These are phyloP conservation scores for Fusarium equiseti DNA, from an alignment of 2,329 filamentous ascomycete species.

Conservation along the genomic window DNA sequence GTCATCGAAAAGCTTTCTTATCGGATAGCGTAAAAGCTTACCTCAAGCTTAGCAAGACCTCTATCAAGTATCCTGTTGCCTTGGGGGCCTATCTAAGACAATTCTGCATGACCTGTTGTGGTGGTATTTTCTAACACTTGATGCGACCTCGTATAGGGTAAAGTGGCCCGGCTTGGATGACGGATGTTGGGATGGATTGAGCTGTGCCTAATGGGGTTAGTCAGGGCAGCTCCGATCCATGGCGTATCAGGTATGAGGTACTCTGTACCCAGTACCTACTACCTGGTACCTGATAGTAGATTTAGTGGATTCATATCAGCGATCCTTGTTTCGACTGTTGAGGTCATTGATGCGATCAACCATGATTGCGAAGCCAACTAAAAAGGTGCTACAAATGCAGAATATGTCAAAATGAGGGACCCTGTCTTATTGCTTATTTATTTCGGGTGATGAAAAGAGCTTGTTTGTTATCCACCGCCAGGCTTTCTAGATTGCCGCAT, in stretches of 20 bases:
- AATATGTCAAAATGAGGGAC: not conserved
- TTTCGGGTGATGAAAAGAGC: conserved; percentile 14
- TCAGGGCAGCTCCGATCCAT: not conserved
- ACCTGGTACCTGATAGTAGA: too few relatives aligned
- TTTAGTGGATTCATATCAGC: conserved; percentile 15
- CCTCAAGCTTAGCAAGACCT: not conserved
- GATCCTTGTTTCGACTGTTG: conserved; percentile 38
- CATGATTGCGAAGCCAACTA: not conserved
- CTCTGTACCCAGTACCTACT: not conserved
- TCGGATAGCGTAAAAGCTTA: not conserved
- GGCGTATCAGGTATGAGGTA: not conserved
- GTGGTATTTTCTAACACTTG: not conserved
- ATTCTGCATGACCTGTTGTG: not conserved
- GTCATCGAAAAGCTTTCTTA: not conserved
- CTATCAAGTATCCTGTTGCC: not conserved
- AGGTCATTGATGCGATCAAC: conserved; percentile 37
- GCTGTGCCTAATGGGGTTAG: conserved; percentile 11
- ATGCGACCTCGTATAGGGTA: conserved; percentile 12
- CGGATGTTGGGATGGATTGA: not conserved
- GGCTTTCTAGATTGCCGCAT: not conserved
- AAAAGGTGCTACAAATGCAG: not conserved
- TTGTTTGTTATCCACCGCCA: not conserved
- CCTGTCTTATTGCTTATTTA: not conserved
- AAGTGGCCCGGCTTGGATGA: not conserved
- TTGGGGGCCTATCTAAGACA: not conserved